Evolutionary conservation across 2,329 filamentous ascomycete genomes (phyloP).

Genomic region (Penicillium decumbens): DNA sequence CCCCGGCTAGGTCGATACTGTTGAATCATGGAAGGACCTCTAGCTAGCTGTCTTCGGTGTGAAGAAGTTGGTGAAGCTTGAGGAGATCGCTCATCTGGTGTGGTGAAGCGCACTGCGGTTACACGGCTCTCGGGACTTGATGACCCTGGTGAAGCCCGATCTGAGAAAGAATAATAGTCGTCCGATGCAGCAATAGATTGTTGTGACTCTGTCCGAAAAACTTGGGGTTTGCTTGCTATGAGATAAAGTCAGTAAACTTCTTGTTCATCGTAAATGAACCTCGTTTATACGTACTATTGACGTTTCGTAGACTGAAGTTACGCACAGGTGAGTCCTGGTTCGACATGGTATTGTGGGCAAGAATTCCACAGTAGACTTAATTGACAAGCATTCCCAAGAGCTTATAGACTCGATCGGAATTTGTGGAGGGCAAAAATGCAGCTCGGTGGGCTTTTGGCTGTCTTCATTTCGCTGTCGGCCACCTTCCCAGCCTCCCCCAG

Average conservation of each 20-base stretch:
- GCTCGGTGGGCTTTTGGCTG: constrained; percentile 21
- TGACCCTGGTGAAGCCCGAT: constrained; percentile 25
- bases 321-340: constrained; percentile 6
- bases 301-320: constrained; percentile 24
- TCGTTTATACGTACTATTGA: constrained; percentile 20
- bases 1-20: constrained; percentile 1
- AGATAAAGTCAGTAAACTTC: constrained; percentile 6
- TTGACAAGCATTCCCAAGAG: constrained; percentile 22
- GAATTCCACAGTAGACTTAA: constrained; percentile 16
- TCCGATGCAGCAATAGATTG: constrained; percentile 48
- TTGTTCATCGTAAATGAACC: background rate
- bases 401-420: constrained; percentile 13
- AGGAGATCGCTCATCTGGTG: constrained; percentile 39
- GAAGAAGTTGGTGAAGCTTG: constrained; percentile 27
- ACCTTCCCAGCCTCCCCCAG: constrained; percentile 18
- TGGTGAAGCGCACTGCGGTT: constrained; percentile 42
- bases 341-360: constrained; percentile 21
- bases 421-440: constrained; percentile 7
- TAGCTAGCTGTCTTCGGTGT: background rate
- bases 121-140: constrained; percentile 38
- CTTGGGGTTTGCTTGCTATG: constrained; percentile 44
- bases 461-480: constrained; percentile 16
- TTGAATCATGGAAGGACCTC: constrained; percentile 8
- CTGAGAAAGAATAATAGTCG: constrained; percentile 48
- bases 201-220: constrained; percentile 41